phyloP scores from a whole-genome alignment of 2,329 filamentous ascomycete genomes.

The Alternaria sp. region DNA sequence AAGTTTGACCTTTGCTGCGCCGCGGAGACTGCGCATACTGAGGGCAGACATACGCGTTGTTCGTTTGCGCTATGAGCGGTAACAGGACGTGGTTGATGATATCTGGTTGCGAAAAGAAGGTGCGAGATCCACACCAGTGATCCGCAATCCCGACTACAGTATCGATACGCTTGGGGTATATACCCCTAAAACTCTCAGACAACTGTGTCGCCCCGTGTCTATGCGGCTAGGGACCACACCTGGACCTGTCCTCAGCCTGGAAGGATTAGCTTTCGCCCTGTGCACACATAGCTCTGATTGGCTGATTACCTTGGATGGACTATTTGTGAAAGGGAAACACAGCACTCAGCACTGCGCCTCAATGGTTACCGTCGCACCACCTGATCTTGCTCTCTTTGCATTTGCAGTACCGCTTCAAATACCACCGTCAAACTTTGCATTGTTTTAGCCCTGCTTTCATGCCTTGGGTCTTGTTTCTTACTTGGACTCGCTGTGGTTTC shows the following conservation, averaged over 20 bases:
- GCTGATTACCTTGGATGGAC: neutral
- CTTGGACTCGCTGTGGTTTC: neutral
- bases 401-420: neutral
- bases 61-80: neutral
- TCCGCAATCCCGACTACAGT: neutral
- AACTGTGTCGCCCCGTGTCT: neutral
- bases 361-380: neutral
- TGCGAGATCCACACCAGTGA: neutral
- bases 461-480: constrained; percentile 4
- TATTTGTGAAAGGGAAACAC: neutral
- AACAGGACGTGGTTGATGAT: neutral
- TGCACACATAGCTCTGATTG: neutral
- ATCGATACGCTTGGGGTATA: neutral
- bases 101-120: neutral
- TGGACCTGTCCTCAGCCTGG: neutral
- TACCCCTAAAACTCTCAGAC: neutral
- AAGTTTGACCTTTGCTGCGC: neutral
- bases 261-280: neutral
- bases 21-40: neutral
- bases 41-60: neutral
- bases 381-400: neutral
- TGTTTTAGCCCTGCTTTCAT: neutral
- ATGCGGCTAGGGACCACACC: neutral
- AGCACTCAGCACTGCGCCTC: neutral
- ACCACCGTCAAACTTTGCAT: neutral